A percentile compares a stretch with the other conserved stretches of the same genome.
These are phyloP conservation scores for Stephanodiscus minutulus DNA, from an alignment of 108 stramenopile genomes.

Conservation along the genomic window DNA sequence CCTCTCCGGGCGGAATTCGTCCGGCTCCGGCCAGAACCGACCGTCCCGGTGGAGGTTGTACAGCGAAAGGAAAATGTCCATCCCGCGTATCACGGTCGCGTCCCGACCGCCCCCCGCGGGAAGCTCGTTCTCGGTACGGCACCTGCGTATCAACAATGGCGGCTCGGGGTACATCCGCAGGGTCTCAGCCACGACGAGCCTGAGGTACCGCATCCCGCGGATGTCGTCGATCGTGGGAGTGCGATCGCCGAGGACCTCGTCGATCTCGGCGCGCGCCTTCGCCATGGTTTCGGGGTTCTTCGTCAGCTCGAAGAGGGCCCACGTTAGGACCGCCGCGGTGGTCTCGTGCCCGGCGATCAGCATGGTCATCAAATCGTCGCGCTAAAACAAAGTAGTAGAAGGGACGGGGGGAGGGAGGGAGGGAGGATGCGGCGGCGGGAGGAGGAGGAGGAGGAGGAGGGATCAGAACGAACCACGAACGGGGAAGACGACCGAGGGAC, in stretches of 20 bases:
- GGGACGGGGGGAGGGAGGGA: no score
- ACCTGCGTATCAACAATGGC: slow-evolving; percentile 93
- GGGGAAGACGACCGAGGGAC: no score
- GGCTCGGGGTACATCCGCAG: slow-evolving; percentile 93
- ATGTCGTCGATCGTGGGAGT: slow-evolving; percentile 85
- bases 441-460: no score
- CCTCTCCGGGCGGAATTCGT: slow-evolving; percentile 87
- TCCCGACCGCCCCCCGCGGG: slow-evolving; percentile 84
- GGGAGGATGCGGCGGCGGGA: no score
- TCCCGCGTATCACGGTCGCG: slow-evolving; percentile 86
- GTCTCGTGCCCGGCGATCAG: slow-evolving; percentile 98
- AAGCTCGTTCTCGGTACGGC: slow-evolving; percentile 80
- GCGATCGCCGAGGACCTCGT: slow-evolving; percentile 87
- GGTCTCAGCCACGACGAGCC: slow-evolving; percentile 88
- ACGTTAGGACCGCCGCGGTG: slow-evolving; percentile 94
- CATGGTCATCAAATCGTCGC: slow-evolving; percentile 98
- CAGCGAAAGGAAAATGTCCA: slow-evolving; percentile 94
- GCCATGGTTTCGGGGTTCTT: slow-evolving; percentile 82
- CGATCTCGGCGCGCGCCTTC: slow-evolving; percentile 83
- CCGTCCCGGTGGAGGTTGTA: slow-evolving; percentile 95
- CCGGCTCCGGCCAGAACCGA: slow-evolving; percentile 91
- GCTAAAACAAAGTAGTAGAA: not conserved
- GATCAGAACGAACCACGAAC: no score
- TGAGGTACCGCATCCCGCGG: slow-evolving; percentile 78
- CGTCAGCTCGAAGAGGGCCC: slow-evolving; percentile 93